phyloP scores from a whole-genome alignment of 352 stramenopile species.

The Phytophthora litchii region DNA sequence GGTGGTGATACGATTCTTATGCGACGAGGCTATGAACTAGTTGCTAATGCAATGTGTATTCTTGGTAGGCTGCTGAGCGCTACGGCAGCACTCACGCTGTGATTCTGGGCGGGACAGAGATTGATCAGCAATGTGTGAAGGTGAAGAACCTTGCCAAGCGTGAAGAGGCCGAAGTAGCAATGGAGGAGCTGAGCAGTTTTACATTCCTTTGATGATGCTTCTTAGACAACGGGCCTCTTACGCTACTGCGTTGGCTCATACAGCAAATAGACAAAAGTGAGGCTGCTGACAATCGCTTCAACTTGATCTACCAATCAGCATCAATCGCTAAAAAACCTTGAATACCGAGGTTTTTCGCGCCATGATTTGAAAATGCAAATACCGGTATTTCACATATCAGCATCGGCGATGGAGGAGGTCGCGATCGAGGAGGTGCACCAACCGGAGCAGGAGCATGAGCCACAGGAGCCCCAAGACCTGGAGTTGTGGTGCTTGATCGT shows the following conservation, averaged over 20 bases:
- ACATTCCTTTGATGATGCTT: slow-evolving; percentile 31
- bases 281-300: background rate
- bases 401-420: slow-evolving; percentile 8
- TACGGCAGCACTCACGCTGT: slow-evolving; percentile 71
- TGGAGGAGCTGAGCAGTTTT: slow-evolving; percentile 36
- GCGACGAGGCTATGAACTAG: background rate
- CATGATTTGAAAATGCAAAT: slow-evolving; percentile 13
- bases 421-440: slow-evolving; percentile 7
- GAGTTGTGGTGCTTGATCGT: slow-evolving; percentile 37
- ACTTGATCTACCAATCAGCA: slow-evolving; percentile 1
- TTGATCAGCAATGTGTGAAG: slow-evolving; percentile 63
- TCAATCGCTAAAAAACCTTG: slow-evolving; percentile 8
- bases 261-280: no score
- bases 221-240: background rate
- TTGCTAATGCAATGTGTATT: slow-evolving; percentile 1
- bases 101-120: slow-evolving; percentile 76
- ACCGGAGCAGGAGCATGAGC: slow-evolving; percentile 14
- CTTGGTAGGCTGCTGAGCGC: slow-evolving; percentile 64
- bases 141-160: slow-evolving; percentile 80
- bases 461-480: slow-evolving; percentile 12
- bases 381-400: background rate
- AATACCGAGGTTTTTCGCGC: slow-evolving; percentile 1
- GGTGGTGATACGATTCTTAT: slow-evolving; percentile 30
- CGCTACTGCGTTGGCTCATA: no score
- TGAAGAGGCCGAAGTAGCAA: slow-evolving; percentile 53